Conservation (phyloP, 257 asterid genomes). For the Solanum paucissectum region DNA sequence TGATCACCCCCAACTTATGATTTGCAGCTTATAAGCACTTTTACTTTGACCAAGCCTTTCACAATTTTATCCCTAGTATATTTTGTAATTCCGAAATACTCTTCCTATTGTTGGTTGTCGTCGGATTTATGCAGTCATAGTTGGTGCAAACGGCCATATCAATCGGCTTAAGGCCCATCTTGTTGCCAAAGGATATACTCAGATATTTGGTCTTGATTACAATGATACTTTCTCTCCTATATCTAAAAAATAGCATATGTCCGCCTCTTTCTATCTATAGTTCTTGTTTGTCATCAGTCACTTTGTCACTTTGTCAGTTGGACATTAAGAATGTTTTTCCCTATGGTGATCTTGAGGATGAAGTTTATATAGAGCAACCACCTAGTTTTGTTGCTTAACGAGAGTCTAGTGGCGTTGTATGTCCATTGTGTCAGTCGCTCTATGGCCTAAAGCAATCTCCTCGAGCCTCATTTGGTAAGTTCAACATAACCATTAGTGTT, state of each 20-base stretch:
- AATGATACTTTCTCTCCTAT: neutral
- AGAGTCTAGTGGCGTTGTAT: neutral
- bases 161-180: neutral
- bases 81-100: neutral
- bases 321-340: neutral
- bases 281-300: neutral
- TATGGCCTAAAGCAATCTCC: neutral
- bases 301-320: neutral
- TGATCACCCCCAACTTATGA: neutral
- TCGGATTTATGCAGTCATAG: neutral
- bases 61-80: neutral
- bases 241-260: neutral
- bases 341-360: neutral
- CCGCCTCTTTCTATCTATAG: neutral
- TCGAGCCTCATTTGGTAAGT: neutral
- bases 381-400: neutral
- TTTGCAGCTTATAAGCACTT: neutral
- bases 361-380: neutral
- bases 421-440: neutral
- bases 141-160: neutral
- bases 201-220: neutral
- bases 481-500: neutral
- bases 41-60: neutral
- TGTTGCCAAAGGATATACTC: neutral
- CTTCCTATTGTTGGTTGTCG: neutral